These are phyloP conservation scores for Marasmius oreades DNA, from an alignment of 1,284 basidiomycete genomes.

Conservation along the genomic window DNA sequence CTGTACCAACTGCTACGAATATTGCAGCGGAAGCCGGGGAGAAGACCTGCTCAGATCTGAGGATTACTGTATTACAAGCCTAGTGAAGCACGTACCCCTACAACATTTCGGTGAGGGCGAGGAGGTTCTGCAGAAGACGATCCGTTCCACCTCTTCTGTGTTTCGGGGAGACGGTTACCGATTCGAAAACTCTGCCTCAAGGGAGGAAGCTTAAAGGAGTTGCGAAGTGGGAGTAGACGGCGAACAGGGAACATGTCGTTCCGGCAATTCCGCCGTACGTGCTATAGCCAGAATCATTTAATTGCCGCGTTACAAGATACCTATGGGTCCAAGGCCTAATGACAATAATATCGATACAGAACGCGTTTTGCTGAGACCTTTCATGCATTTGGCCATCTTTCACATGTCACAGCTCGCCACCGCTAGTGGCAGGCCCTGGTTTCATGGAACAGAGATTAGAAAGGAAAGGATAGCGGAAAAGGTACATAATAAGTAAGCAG, in stretches of 20 bases:
- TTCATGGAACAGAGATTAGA: no score
- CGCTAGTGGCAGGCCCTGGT: no score
- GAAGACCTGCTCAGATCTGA: constrained; percentile 61
- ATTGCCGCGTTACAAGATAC: no score
- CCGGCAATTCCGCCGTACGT: no score
- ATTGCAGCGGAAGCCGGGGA: constrained; percentile 81
- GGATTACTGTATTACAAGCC: neutral
- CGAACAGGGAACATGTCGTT: neutral
- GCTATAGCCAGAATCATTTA: no score
- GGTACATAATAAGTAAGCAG: no score
- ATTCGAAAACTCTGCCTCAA: neutral
- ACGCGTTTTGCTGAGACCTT: no score
- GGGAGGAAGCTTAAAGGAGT: neutral
- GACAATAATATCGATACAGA: no score
- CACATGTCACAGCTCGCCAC: no score
- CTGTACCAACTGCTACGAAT: constrained; percentile 81
- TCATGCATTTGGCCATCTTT: no score
- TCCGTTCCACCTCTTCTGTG: constrained; percentile 2
- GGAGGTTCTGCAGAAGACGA: constrained; percentile 8
- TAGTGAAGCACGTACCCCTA: constrained; percentile 32
- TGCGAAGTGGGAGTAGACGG: neutral
- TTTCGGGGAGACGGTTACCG: constrained; percentile 3
- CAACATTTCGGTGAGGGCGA: constrained; percentile 21
- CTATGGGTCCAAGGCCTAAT: no score
- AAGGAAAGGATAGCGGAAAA: no score